phyloP scores from a whole-genome alignment of 345 rosid species.

The Fremontodendron californicum region DNA sequence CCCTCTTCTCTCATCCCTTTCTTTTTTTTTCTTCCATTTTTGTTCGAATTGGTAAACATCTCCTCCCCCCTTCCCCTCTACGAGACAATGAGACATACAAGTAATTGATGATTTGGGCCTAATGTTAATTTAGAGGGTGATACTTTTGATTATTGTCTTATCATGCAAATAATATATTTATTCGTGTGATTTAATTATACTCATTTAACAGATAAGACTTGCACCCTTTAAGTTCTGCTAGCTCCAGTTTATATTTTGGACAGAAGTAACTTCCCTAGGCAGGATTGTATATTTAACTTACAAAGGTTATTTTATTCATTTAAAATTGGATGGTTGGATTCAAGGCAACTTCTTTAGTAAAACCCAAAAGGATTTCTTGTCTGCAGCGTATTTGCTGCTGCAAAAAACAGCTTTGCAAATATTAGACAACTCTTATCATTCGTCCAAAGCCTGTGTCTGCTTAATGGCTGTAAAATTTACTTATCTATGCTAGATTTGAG shows the following conservation, averaged over 20 bases:
- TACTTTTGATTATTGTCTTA: background rate
- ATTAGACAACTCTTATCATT: background rate
- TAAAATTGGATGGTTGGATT: background rate
- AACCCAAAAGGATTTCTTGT: background rate
- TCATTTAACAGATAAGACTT: background rate
- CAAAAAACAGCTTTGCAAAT: background rate
- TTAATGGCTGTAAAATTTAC: background rate
- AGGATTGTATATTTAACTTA: background rate
- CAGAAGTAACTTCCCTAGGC: background rate
- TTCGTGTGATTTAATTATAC: background rate
- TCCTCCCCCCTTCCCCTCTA: background rate
- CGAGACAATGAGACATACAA: background rate
- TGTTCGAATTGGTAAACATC: background rate
- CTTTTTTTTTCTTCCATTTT: background rate
- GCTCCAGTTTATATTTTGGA: background rate
- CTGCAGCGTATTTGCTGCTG: background rate
- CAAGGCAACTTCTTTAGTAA: background rate
- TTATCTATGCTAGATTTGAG: background rate
- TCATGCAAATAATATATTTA: no score
- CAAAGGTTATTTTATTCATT: background rate
- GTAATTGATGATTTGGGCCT: background rate
- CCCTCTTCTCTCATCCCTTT: background rate
- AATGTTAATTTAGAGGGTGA: background rate
- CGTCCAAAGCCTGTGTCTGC: background rate
- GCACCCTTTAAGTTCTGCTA: background rate